Evolutionary conservation across 2,329 filamentous ascomycete species (phyloP).

Genomic region (Trichoderma gracile): DNA sequence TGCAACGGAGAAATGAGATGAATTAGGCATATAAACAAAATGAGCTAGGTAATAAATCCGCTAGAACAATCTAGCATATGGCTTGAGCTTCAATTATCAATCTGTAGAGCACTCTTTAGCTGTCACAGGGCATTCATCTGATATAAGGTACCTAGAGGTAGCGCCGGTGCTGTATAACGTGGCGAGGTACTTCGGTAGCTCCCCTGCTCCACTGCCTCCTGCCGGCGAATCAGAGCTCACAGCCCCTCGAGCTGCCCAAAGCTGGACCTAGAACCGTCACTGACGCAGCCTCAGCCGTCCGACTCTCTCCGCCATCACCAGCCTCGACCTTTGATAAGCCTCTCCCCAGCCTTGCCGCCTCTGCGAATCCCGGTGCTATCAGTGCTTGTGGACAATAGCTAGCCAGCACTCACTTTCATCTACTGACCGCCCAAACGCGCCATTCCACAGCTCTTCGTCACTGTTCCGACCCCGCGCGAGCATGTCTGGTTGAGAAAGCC

Average conservation of each 20-base stretch:
- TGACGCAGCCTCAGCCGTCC: constrained; percentile 14
- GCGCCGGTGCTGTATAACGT: no score
- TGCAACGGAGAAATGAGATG: no score
- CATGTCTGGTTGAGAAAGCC: constrained; percentile 27
- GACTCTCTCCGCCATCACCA: constrained; percentile 14
- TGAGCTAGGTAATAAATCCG: no score
- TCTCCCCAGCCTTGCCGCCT: neutral
- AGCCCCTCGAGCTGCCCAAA: constrained; percentile 8
- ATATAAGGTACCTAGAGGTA: no score
- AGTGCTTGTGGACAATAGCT: neutral
- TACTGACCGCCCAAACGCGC: neutral
- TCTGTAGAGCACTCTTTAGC: no score
- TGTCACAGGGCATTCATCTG: no score
- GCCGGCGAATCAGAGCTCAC: constrained; percentile 13
- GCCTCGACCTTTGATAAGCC: neutral
- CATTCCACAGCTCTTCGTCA: neutral
- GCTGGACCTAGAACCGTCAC: constrained; percentile 2
- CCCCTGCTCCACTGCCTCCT: constrained; percentile 8
- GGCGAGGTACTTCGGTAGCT: neutral
- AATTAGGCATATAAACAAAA: no score
- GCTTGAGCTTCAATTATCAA: no score
- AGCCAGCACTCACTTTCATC: neutral
- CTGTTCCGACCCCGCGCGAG: constrained; percentile 16
- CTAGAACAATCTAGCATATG: no score
- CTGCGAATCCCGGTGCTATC: neutral